These are phyloP conservation scores for Wilcoxina mikolae DNA, from an alignment of 495 filamentous ascomycete genomes.

Conservation along the genomic window DNA sequence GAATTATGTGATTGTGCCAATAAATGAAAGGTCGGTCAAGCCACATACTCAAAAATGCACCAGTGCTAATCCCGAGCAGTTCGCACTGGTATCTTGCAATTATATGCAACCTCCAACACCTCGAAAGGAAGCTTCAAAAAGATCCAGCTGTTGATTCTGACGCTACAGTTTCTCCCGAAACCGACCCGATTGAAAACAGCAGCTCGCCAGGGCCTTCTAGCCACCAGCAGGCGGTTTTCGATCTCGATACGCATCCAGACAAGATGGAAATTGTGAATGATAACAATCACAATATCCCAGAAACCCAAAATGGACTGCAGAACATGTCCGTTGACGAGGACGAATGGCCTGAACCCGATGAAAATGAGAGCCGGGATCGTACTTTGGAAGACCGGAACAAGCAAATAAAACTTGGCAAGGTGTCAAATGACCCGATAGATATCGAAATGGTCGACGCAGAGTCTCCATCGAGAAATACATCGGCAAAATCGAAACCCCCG, in stretches of 20 bases:
- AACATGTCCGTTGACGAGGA: constrained; percentile 13
- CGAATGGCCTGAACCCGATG: constrained; percentile 11
- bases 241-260: no score
- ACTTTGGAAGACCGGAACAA: background rate
- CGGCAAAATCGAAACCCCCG: background rate
- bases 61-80: constrained; percentile 17
- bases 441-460: background rate
- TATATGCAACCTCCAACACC: constrained; percentile 68
- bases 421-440: background rate
- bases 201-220: background rate
- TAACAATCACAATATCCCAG: constrained; percentile 6
- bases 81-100: constrained; percentile 91
- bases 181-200: no score
- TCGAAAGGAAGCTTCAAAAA: constrained; percentile 31
- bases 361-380: background rate
- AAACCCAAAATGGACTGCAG: constrained; percentile 9
- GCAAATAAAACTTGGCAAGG: background rate
- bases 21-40: constrained; percentile 49
- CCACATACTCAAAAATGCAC: background rate
- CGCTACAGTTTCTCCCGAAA: no score
- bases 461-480: background rate
- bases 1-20: constrained; percentile 81
- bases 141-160: background rate
- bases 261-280: constrained; percentile 11
- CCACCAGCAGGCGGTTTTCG: background rate